phyloP scores from a whole-genome alignment of 768 basidiomycete genomes.

The Tulasnella sp. region DNA sequence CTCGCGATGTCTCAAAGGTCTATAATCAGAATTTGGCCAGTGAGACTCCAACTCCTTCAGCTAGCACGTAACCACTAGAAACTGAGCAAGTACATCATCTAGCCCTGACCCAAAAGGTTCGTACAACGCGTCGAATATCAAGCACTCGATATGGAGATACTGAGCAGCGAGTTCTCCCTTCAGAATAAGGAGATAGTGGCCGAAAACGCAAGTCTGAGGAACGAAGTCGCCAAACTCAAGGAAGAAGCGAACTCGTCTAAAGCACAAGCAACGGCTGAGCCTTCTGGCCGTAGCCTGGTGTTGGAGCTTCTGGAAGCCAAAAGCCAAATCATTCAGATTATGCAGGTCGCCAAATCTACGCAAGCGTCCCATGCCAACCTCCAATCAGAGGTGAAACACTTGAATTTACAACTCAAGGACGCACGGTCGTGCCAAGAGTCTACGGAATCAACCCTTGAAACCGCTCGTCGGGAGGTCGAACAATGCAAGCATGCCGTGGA shows the following conservation, averaged over 20 bases:
- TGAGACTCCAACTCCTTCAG: neutral
- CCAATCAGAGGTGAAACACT: neutral
- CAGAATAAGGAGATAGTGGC: neutral
- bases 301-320: neutral
- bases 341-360: neutral
- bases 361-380: neutral
- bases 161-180: neutral
- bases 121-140: neutral
- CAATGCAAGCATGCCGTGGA: neutral
- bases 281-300: neutral
- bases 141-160: too few species aligned
- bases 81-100: neutral
- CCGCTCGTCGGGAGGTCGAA: neutral
- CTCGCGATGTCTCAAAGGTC: neutral
- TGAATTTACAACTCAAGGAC: neutral
- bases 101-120: neutral
- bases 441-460: neutral
- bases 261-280: neutral
- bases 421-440: neutral
- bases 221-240: slow-evolving; percentile 1
- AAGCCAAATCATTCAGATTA: neutral
- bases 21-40: neutral
- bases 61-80: neutral
- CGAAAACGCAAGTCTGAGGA: neutral
- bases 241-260: neutral